A percentile compares a stretch with the other conserved stretches of the same genome.
These are phyloP conservation scores for Chalara sp. DNA, from an alignment of 2,329 filamentous ascomycete genomes.

Conservation along the genomic window DNA sequence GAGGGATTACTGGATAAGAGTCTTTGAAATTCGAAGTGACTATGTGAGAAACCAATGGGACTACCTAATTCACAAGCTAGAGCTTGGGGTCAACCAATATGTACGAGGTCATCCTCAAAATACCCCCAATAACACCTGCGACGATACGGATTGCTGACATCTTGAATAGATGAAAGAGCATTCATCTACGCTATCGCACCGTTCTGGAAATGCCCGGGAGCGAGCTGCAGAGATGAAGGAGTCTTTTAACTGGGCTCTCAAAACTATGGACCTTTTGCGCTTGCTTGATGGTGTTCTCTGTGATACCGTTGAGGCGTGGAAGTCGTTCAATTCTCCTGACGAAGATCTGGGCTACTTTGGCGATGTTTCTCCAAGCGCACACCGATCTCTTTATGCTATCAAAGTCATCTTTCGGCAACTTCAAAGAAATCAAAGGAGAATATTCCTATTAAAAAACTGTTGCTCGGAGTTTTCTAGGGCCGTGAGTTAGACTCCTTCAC, in stretches of 20 bases:
- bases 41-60: constrained; percentile 4
- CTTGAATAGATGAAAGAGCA: constrained; percentile 1
- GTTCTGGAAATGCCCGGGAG: constrained; percentile 2
- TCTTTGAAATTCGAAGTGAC: constrained; percentile 5
- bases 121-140: neutral
- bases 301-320: constrained; percentile 1
- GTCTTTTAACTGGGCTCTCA: constrained; percentile 2
- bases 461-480: constrained; percentile 1
- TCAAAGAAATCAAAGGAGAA: neutral
- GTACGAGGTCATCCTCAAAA: neutral
- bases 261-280: neutral
- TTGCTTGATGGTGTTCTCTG: constrained; percentile 3
- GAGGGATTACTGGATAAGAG: constrained; percentile 4
- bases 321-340: neutral
- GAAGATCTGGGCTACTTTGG: neutral
- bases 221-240: constrained; percentile 3
- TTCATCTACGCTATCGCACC: neutral
- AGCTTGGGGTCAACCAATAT: constrained; percentile 1
- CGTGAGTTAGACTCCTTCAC: neutral
- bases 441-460: neutral
- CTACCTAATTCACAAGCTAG: constrained; percentile 3
- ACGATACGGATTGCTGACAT: neutral
- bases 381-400: constrained; percentile 1
- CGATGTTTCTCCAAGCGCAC: neutral
- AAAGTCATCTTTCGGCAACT: constrained; percentile 1